Evolutionary conservation across 768 basidiomycete genomes (phyloP), one percentile per base, ranked within the genome.

Genomic region (Rubroboletus pulcherrimus): DNA sequence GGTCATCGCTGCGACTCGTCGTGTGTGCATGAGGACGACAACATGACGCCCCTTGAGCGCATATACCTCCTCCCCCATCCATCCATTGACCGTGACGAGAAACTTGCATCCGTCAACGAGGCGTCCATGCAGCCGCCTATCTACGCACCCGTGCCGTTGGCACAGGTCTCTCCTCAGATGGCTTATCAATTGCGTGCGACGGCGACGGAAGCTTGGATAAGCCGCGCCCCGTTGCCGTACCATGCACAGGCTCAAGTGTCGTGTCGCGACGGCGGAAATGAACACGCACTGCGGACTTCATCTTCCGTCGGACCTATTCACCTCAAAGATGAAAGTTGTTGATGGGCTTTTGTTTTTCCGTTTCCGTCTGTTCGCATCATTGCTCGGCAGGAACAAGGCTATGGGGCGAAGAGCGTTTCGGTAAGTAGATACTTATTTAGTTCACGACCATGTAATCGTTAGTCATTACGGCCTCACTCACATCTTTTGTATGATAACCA

Each of bases 171-270:
- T 9, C 74, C 77, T 35, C 73, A 81, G 48, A 71, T 81, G 21
- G 82, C 81, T 2, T 69, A 74, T 19, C 75, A 78, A 35, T 61
- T 85, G 41, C 74, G 81, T 19, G 77, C 79, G 30, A 77, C 73
- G 19, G 81, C 81, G n/a, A 81, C 76, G 49, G 87, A 88, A 62
- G 87, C 84, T 10, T 89, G 88, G 89, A 75, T 91, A 41, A 63
- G 58, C 51, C 66, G 63, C 10, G 54, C 26, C 9, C 57, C 56
- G 29, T 37, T 53, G 14, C 57, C 60, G 9, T 7, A 42, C 15
- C 52, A 47, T n/a, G 46, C 35, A 29, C 39, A 11, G 17, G 19
- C 29, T 17, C 54, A 48, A 8, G 21, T 43, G 38, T 43, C 54
- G 3, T 39, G 45, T 42, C 34, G 43, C 33, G 47, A 47, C 19